Evolutionary conservation across 1,139 yeast species (phyloP), one percentile per base, ranked within the genome.

Genomic region (Nakaseomyces delphensis): DNA sequence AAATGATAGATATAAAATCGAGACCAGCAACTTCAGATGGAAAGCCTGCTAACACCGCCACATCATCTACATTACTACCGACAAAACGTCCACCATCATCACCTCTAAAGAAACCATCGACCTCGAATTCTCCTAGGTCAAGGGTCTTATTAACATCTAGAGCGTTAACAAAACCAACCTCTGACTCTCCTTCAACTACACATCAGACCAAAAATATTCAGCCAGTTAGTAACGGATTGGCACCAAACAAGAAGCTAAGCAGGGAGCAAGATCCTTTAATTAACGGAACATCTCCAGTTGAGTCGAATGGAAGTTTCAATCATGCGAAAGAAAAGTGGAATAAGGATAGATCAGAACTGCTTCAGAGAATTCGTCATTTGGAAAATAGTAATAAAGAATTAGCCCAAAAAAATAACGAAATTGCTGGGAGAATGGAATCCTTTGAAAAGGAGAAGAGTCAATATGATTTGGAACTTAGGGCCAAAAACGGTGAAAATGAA

Each of bases 11-110:
- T 21, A 11, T 21, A 3, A 33, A 33, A 21, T 33, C 37, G 7
- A 33, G 37, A 33, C 37, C 37, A 10, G 16, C 40, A 33, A 19
- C 40, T 29, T 3, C 40, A 32, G 20, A 10, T 1, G 33, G 28
- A 14, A 32, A 24, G 20, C 32, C 40, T 27, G 21, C 40, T 27
- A 16, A 32, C 38, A 14, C 10, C n/a, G 19, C 20, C 24, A 32
- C 19, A 24, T 36, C 42, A 27, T 33, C 37, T 13, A 33, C 61
- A 44, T 48, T 70, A 51, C 51, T 80, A 13, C 87, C 86, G 2
- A 67, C 82, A 2, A 81, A 81, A 52, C 67, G 89, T 49, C 69
- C 73, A 0, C 83, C 86, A 0, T 67, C 83, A 0, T 79, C 86
- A 0, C 87, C 87, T 0, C 70, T 76, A 23, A 79, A 77, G 51